Percentiles rank a stretch among this genome's conserved stretches.
These are phyloP conservation scores for Candida michaelii DNA, from an alignment of 805 yeast species.

Conservation along the genomic window DNA sequence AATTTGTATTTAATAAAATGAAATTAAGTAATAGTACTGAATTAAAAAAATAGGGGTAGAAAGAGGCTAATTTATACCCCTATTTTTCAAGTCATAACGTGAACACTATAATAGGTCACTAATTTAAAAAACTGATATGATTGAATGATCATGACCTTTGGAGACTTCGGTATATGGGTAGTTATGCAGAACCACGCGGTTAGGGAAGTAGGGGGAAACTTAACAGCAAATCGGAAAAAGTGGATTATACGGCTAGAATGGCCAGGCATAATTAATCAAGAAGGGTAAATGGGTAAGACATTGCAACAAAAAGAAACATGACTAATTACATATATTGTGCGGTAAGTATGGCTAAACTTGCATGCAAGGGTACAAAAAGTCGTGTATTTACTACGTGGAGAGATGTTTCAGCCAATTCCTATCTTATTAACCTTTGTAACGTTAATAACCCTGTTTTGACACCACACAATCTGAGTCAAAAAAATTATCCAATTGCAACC, in stretches of 20 bases:
- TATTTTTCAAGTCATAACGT: not conserved
- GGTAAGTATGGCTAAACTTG: slow-evolving; percentile 5
- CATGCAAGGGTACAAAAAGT: not conserved
- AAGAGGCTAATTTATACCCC: slow-evolving; percentile 7
- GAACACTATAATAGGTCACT: slow-evolving; percentile 1
- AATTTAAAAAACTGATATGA: not conserved
- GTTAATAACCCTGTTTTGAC: not conserved
- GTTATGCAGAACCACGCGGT: slow-evolving; percentile 1
- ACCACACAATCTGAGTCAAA: not conserved
- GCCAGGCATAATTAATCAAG: not conserved
- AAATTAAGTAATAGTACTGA: not conserved
- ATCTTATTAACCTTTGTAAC: not conserved
- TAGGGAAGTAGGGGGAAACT: not conserved
- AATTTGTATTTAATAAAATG: not conserved
- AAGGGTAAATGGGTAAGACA: not conserved
- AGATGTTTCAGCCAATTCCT: not conserved
- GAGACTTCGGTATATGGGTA: slow-evolving; percentile 2
- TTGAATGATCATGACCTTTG: not conserved
- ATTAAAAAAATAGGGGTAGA: slow-evolving; percentile 5
- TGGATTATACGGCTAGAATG: slow-evolving; percentile 34
- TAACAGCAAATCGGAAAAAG: slow-evolving; percentile 39
- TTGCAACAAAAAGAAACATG: not conserved
- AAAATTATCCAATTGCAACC: slow-evolving; percentile 28
- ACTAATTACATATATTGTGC: slow-evolving; percentile 3
- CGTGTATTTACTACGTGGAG: not conserved